phyloP scores from a whole-genome alignment of 2,329 filamentous ascomycete genomes.

The Penicillium sp. region DNA sequence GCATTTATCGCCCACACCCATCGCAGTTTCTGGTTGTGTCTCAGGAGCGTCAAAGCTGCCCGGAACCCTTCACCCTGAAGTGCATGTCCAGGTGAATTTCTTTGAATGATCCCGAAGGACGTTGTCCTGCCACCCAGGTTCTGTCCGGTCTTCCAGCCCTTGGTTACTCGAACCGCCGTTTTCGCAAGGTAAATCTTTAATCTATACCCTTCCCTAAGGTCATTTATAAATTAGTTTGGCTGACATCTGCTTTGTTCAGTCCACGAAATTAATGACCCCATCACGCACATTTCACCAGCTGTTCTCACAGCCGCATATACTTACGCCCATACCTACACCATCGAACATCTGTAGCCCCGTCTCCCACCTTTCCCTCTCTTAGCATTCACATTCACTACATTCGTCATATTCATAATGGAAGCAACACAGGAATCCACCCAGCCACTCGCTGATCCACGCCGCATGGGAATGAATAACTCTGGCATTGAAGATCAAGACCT shows the following conservation, averaged over 20 bases:
- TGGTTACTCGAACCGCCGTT: neutral
- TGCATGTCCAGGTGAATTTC: constrained; percentile 6
- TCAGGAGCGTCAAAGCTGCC: neutral
- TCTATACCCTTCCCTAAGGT: constrained; percentile 5
- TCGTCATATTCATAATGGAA: constrained; percentile 34
- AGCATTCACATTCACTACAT: constrained; percentile 13
- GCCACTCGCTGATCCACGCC: constrained; percentile 76
- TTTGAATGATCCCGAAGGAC: neutral
- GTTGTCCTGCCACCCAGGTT: neutral
- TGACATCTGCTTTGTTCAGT: constrained; percentile 9
- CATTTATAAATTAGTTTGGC: neutral
- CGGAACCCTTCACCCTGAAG: too few relatives aligned
- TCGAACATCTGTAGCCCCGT: constrained; percentile 19
- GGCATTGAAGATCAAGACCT: constrained; percentile 81
- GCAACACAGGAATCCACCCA: constrained; percentile 70
- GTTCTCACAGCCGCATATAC: constrained; percentile 25
- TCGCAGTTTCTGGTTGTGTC: neutral
- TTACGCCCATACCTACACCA: constrained; percentile 7
- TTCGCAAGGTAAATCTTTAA: constrained; percentile 19
- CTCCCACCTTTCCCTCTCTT: constrained; percentile 9
- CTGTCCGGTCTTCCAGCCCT: constrained; percentile 9
- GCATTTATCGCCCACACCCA: neutral
- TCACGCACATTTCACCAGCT: constrained; percentile 25
- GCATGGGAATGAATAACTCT: constrained; percentile 77
- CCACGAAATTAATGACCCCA: constrained; percentile 26